A percentile compares a stretch with the other conserved stretches of the same genome.
Evolutionary conservation across 371 early-diverging fungal species (phyloP).

Genomic region (Basidiobolus meristosporus): DNA sequence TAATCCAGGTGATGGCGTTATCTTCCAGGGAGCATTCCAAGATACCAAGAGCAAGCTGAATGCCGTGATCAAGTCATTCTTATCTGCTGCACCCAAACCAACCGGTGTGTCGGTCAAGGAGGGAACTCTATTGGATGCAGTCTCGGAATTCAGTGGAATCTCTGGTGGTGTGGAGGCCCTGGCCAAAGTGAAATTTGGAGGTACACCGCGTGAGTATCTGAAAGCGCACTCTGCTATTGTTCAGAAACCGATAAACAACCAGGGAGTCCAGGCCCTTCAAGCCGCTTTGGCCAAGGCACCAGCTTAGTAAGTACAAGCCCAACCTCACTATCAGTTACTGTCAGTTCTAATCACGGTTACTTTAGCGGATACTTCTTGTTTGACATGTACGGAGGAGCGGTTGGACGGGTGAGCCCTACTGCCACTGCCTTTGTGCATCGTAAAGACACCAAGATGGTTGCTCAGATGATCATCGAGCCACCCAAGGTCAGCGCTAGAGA

Average conservation of each 20-base stretch:
- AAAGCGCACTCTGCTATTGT: not conserved
- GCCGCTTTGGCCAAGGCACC: not conserved
- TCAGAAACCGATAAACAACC: not conserved
- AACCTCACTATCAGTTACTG: too few species aligned
- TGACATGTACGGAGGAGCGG: conserved; percentile 1
- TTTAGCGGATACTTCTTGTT: too few species aligned
- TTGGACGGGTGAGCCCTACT: not conserved
- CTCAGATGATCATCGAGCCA: too few species aligned
- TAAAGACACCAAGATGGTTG: not conserved
- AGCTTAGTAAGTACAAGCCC: too few species aligned
- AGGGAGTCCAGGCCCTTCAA: not conserved
- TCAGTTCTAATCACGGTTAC: too few species aligned
- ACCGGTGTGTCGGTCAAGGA: too few species aligned
- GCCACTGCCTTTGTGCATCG: not conserved
- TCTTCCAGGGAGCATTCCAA: not conserved
- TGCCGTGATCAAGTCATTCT: not conserved
- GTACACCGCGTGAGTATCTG: not conserved
- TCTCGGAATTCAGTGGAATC: too few species aligned
- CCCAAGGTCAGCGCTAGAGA: too few species aligned
- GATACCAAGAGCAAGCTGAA: not conserved
- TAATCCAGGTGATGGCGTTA: not conserved
- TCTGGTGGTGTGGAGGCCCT: not conserved
- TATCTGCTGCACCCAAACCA: not conserved
- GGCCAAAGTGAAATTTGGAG: not conserved
- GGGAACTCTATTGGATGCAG: too few species aligned